Conservation (phyloP, 1,284 basidiomycete species). For the Trametes versicolor region DNA sequence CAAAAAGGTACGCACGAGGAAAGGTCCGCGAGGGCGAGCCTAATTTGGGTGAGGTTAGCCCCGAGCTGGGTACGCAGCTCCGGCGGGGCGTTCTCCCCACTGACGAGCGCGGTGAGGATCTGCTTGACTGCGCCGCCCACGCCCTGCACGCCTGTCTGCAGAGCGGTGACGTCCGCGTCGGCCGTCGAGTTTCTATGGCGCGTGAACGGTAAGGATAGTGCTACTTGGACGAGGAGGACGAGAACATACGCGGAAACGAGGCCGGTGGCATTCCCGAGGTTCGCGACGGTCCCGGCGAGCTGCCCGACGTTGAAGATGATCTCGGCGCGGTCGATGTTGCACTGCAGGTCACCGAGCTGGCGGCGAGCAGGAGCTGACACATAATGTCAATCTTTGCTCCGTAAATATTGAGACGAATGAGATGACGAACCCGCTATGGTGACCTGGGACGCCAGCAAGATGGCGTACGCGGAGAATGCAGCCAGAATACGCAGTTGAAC, state of each 20-base stretch:
- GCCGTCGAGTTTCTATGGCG: conserved; percentile 15
- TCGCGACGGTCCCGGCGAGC: conserved; percentile 23
- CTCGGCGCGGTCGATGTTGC: conserved; percentile 40
- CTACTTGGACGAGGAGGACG: too few relatives aligned
- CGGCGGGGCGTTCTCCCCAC: conserved; percentile 20
- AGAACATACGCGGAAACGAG: conserved; percentile 23
- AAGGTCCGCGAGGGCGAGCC: conserved; percentile 19
- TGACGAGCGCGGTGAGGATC: conserved; percentile 25
- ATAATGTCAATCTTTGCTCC: background rate
- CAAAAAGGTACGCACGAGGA: conserved; percentile 21
- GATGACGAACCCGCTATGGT: background rate
- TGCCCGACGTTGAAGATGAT: conserved; percentile 35
- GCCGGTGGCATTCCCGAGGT: conserved; percentile 20
- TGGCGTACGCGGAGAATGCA: too few relatives aligned
- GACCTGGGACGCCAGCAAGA: too few relatives aligned
- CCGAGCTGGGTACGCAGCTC: conserved; percentile 24
- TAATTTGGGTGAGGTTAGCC: conserved; percentile 22
- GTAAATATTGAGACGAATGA: background rate
- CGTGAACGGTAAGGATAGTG: too few relatives aligned
- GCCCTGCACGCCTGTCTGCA: conserved; percentile 21
- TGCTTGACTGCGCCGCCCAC: conserved; percentile 22
- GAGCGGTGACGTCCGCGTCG: conserved; percentile 16
- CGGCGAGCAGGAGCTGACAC: conserved; percentile 24
- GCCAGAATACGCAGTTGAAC: too few relatives aligned
- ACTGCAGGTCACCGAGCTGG: conserved; percentile 30